Percentiles rank a stretch among this genome's conserved stretches.
Conservation (phyloP, 495 filamentous ascomycete genomes). For the Neurospora sp. region DNA sequence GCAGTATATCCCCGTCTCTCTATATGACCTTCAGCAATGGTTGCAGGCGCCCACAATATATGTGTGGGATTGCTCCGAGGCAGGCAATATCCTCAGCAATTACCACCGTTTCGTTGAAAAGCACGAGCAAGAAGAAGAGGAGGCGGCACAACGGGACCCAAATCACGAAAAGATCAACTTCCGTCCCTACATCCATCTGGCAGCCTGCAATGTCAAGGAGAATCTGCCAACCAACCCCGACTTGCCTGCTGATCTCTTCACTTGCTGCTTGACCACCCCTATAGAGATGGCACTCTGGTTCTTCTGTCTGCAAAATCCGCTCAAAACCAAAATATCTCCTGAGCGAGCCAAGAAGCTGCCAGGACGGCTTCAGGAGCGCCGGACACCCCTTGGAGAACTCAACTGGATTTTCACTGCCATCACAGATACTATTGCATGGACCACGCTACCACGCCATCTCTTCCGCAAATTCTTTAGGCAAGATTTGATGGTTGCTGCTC, state of each 20-base stretch:
- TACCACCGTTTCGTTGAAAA: slow-evolving; percentile 92
- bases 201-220: slow-evolving; percentile 80
- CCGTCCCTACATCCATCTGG: slow-evolving; percentile 75
- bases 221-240: slow-evolving; percentile 94
- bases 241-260: slow-evolving; percentile 91
- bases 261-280: slow-evolving; percentile 88
- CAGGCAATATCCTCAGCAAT: slow-evolving; percentile 88
- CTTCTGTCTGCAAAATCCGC: slow-evolving; percentile 85
- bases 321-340: slow-evolving; percentile 62
- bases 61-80: slow-evolving; percentile 95
- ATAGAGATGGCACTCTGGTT: slow-evolving; percentile 95
- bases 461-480: slow-evolving; percentile 97
- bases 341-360: slow-evolving; percentile 75
- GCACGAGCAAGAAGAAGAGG: slow-evolving; percentile 76
- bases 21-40: slow-evolving; percentile 95
- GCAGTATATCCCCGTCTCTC: slow-evolving; percentile 93
- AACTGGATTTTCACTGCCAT: slow-evolving; percentile 99
- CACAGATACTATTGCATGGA: slow-evolving; percentile 98
- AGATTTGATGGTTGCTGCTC: slow-evolving; percentile 93
- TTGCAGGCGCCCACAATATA: slow-evolving; percentile 90
- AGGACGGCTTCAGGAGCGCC: slow-evolving; percentile 79
- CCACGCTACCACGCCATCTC: slow-evolving; percentile 71
- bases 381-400: slow-evolving; percentile 89
- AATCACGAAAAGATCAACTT: slow-evolving; percentile 57
- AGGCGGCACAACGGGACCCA: slow-evolving; percentile 61